Evolutionary conservation across 1,284 basidiomycete species (phyloP).

Genomic region (Sporisorium graminicola): DNA sequence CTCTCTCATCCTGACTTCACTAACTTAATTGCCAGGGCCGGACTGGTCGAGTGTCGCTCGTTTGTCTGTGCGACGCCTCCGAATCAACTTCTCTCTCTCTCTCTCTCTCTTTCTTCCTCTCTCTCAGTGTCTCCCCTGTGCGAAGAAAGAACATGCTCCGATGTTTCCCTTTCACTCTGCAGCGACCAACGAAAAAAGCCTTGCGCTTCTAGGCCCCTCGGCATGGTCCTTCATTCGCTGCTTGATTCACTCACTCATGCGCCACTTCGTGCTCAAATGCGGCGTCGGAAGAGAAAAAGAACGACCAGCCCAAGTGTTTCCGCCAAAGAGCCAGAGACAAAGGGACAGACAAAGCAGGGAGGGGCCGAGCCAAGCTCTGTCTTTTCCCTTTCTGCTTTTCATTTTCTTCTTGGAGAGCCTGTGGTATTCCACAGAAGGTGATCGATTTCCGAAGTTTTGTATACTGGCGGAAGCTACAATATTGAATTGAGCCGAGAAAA

Average conservation of each 20-base stretch:
- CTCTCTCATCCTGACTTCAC: neutral
- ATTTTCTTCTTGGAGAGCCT: constrained; percentile 21
- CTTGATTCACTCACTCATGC: neutral
- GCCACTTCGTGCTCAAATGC: neutral
- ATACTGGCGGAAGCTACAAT: neutral
- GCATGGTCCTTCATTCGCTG: no score
- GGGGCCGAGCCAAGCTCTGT: constrained; percentile 21
- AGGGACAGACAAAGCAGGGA: neutral
- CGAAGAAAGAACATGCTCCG: no score
- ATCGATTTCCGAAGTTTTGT: constrained; percentile 12
- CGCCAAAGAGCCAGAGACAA: neutral
- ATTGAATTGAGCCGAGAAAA: neutral
- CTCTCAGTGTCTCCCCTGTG: no score
- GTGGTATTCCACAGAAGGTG: constrained; percentile 25
- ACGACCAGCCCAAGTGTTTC: no score
- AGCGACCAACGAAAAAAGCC: no score
- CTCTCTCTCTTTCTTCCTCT: no score
- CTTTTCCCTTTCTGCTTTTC: neutral
- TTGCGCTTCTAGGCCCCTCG: no score
- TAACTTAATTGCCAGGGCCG: neutral
- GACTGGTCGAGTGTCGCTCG: neutral
- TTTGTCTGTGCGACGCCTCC: neutral
- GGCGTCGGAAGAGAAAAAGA: neutral
- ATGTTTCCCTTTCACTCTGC: no score
- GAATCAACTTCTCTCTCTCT: neutral